Percentiles rank a stretch among this genome's conserved stretches.
Conservation (phyloP, 495 filamentous ascomycete genomes). For the Glonium stellatum region DNA sequence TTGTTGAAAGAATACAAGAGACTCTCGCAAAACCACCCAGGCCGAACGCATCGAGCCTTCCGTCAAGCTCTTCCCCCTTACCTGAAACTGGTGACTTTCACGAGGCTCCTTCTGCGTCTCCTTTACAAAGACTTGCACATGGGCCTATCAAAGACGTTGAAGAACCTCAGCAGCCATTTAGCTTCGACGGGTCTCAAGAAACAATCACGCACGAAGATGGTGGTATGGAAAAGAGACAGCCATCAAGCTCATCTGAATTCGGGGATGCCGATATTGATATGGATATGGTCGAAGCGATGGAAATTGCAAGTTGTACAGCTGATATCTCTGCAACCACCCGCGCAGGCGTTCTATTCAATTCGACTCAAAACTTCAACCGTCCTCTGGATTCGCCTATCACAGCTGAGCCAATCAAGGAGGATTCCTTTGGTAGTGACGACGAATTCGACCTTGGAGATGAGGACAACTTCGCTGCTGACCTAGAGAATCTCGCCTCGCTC, state of each 20-base stretch:
- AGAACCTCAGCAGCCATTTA: neutral
- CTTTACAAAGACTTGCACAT: constrained; percentile 37
- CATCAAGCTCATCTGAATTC: constrained; percentile 40
- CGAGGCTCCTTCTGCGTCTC: constrained; percentile 42
- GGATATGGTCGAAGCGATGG: constrained; percentile 27
- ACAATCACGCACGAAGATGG: neutral
- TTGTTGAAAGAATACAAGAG: constrained; percentile 63
- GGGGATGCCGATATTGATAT: constrained; percentile 41
- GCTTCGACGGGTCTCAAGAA: neutral
- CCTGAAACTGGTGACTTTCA: constrained; percentile 38
- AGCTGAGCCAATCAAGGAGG: neutral
- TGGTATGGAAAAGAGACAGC: neutral
- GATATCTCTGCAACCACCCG: neutral
- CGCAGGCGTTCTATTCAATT: neutral
- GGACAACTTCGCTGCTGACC: constrained; percentile 44
- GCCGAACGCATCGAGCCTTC: constrained; percentile 15
- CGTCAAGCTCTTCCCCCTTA: constrained; percentile 52
- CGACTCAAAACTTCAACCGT: neutral
- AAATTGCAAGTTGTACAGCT: constrained; percentile 5
- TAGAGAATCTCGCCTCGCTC: constrained; percentile 50
- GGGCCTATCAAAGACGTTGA: constrained; percentile 12
- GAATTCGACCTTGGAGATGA: constrained; percentile 28
- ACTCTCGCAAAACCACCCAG: constrained; percentile 40
- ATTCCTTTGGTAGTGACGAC: constrained; percentile 49
- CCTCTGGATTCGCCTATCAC: neutral